A percentile compares a stretch with the other conserved stretches of the same genome.
These are phyloP conservation scores for Spiraea crenata DNA, from an alignment of 331 rosid species.

Conservation along the genomic window DNA sequence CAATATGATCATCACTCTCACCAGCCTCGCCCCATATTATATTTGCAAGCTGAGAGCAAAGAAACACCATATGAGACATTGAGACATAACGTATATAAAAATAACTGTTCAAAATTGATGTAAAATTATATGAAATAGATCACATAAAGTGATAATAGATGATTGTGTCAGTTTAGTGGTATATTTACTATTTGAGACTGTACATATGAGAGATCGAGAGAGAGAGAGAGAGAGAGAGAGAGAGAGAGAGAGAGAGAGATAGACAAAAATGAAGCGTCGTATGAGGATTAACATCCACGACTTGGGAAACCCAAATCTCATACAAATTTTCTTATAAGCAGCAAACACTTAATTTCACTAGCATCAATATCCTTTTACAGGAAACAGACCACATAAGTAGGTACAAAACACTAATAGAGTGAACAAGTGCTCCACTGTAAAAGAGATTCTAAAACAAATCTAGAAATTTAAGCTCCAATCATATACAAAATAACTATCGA, in stretches of 20 bases:
- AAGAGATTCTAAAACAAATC: too few species aligned
- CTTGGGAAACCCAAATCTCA: not conserved
- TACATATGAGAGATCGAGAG: not conserved
- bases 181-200: not conserved
- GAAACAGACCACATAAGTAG: too few species aligned
- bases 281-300: not conserved
- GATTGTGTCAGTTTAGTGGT: not conserved
- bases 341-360: not conserved
- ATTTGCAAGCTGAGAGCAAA: slow-evolving; percentile 71
- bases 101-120: not conserved
- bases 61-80: slow-evolving; percentile 18
- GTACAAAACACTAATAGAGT: too few species aligned
- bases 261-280: not conserved
- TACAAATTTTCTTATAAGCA: not conserved
- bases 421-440: too few species aligned
- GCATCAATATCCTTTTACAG: not conserved
- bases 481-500: too few species aligned
- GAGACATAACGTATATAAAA: slow-evolving; percentile 17
- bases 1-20: slow-evolving; percentile 84
- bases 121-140: not conserved
- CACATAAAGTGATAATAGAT: not conserved
- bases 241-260: too few species aligned
- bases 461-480: too few species aligned
- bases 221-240: too few species aligned
- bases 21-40: slow-evolving; percentile 86